These are phyloP conservation scores for Cynanchum wilfordii DNA, from an alignment of 257 asterid genomes.

Conservation along the genomic window DNA sequence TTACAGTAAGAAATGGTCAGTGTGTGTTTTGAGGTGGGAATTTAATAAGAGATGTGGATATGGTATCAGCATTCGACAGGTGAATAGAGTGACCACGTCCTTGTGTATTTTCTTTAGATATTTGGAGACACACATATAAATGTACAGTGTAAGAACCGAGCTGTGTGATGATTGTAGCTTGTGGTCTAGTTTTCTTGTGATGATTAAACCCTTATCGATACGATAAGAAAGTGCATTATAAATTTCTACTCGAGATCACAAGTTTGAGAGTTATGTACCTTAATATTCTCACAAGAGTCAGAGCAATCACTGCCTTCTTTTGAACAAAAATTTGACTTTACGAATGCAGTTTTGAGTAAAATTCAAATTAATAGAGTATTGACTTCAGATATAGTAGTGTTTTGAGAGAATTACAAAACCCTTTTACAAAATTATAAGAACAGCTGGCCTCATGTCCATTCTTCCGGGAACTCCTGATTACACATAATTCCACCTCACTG, in stretches of 20 bases:
- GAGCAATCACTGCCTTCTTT: too few species aligned
- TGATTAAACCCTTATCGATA: too few species aligned
- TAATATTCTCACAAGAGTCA: too few species aligned
- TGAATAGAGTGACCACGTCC: constrained; percentile 12
- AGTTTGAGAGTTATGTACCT: too few species aligned
- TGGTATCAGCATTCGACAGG: neutral
- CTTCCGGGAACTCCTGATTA: neutral
- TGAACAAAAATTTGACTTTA: too few species aligned
- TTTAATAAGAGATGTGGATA: constrained; percentile 8
- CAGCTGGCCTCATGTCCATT: neutral
- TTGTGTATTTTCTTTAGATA: neutral
- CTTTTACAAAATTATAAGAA: too few species aligned
- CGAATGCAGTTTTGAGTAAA: too few species aligned
- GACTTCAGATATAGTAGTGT: too few species aligned
- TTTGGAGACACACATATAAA: neutral
- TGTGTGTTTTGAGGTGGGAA: constrained; percentile 8
- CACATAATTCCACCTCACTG: neutral
- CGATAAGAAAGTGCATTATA: too few species aligned
- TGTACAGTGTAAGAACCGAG: neutral
- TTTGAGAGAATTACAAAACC: neutral
- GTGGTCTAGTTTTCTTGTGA: neutral
- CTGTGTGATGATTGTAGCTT: neutral
- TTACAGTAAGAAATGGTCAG: neutral
- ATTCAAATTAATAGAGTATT: too few species aligned
- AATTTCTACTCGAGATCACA: too few species aligned